phyloP scores from a whole-genome alignment of 2,329 filamentous ascomycete species.

The Escovopsis sp. region DNA sequence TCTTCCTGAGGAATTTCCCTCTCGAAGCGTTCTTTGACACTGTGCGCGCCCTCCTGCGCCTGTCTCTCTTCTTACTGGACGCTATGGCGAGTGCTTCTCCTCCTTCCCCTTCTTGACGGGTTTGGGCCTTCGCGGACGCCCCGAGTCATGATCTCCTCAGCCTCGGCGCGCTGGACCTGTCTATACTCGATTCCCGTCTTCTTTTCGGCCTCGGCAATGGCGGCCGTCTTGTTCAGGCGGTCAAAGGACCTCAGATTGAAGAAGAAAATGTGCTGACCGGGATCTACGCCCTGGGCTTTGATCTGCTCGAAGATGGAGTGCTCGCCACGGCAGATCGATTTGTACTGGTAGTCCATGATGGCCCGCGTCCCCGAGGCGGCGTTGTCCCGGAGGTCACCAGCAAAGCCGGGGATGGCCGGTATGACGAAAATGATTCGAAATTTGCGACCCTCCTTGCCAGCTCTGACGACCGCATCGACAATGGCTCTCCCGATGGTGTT shows the following conservation, averaged over 20 bases:
- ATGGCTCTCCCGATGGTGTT: slow-evolving; percentile 83
- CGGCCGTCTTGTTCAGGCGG: slow-evolving; percentile 69
- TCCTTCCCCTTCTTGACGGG: too few relatives aligned
- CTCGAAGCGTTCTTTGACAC: slow-evolving; percentile 40
- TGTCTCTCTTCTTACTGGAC: slow-evolving; percentile 18
- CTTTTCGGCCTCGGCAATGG: slow-evolving; percentile 60
- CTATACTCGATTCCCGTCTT: slow-evolving; percentile 72
- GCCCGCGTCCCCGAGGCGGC: slow-evolving; percentile 76
- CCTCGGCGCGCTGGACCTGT: slow-evolving; percentile 74
- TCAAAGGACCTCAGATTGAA: slow-evolving; percentile 94
- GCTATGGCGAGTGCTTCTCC: too few relatives aligned
- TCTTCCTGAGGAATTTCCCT: slow-evolving; percentile 25
- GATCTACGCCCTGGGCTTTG: slow-evolving; percentile 57
- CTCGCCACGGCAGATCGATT: slow-evolving; percentile 82
- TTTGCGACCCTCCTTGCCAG: slow-evolving; percentile 68
- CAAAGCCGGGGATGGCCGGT: slow-evolving; percentile 85
- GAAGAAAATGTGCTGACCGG: slow-evolving; percentile 69
- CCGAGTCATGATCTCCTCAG: slow-evolving; percentile 71
- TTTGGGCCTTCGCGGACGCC: slow-evolving; percentile 45
- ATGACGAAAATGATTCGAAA: slow-evolving; percentile 86
- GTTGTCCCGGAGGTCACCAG: slow-evolving; percentile 72
- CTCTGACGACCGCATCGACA: slow-evolving; percentile 74
- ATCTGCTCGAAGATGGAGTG: slow-evolving; percentile 81
- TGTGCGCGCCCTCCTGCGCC: slow-evolving; percentile 23
- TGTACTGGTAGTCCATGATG: slow-evolving; percentile 99